Evolutionary conservation across 78 protist genomes (phyloP), one percentile per base, ranked within the genome.

Genomic region (Dictyostelium citrinum): DNA sequence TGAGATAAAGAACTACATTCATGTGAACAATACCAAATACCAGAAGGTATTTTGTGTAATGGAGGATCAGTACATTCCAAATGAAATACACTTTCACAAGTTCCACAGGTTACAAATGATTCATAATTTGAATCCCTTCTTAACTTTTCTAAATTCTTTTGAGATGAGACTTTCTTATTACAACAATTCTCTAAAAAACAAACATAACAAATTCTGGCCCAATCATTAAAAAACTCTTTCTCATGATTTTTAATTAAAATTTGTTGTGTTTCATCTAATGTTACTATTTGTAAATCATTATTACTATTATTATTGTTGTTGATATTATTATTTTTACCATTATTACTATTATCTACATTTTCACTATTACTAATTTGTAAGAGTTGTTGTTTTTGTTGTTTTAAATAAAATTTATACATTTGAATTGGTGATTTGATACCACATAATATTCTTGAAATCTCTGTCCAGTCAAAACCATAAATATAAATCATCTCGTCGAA

Each of bases 361-460:
- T 33, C 29, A 33, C 29, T 60, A n/a, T n/a, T 60, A 60, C 29
- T 24, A 33, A 70, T 70, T 16, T 17, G 22, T 27, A 68, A n/a
- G 16, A 68, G 29, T 31, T 29, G 39, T 68, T 68, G 76, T 68
- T 68, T 39, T 68, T 68, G 75, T 70, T 67, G 61, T 43, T 85
- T 76, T 58, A 6, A 35, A 79, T 74, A 76, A 20, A 61, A 12
- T 76, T 49, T 31, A 60, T 60, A 85, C 83, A 85, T 85, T 74
- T 85, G 91, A n/a, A 76, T 39, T 51, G 91, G 91, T 85, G 91
- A 74, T 76, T 85, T 85, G 3, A 51, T 22, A 27, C 91, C 91
- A 76, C 91, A 76, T 4, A 85, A 9, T 61, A 85, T 16, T 43
- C 91, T 74, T 17, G 80, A 39, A 29, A 85, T 76, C 45, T 85